A percentile compares a stretch with the other conserved stretches of the same genome.
Conservation (phyloP, 1,139 yeast genomes). For the Candida sojae region DNA sequence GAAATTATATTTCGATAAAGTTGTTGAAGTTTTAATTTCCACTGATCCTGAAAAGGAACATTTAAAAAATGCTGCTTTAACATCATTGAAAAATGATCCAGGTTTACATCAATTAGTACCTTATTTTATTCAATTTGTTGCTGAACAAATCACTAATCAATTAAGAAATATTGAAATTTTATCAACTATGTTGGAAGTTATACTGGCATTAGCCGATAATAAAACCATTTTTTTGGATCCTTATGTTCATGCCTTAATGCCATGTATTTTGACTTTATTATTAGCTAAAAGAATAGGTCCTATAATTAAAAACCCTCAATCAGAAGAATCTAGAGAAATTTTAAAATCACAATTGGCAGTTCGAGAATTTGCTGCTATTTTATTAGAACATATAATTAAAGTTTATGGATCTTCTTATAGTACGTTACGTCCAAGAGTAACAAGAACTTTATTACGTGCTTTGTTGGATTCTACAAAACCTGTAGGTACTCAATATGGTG, state of each 20-base stretch:
- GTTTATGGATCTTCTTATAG: slow-evolving; percentile 86
- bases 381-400: slow-evolving; percentile 73
- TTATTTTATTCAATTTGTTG: slow-evolving; percentile 91
- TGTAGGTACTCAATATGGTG: slow-evolving; percentile 90
- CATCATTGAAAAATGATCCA: slow-evolving; percentile 85
- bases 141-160: slow-evolving; percentile 92
- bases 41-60: slow-evolving; percentile 59
- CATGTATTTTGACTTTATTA: slow-evolving; percentile 85
- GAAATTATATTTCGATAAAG: slow-evolving; percentile 90
- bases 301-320: slow-evolving; percentile 29
- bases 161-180: slow-evolving; percentile 71
- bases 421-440: slow-evolving; percentile 89
- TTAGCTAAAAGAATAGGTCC: slow-evolving; percentile 90
- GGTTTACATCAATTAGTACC: slow-evolving; percentile 97
- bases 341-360: slow-evolving; percentile 57
- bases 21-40: slow-evolving; percentile 73
- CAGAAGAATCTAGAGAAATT: slow-evolving; percentile 27
- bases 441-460: slow-evolving; percentile 88
- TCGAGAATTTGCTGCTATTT: slow-evolving; percentile 85
- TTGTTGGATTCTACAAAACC: slow-evolving; percentile 78
- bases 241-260: slow-evolving; percentile 94
- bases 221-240: slow-evolving; percentile 91
- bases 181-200: slow-evolving; percentile 88
- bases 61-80: slow-evolving; percentile 76
- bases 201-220: slow-evolving; percentile 82